Percentiles rank a stretch among this genome's conserved stretches.
phyloP scores from a whole-genome alignment of 495 filamentous ascomycete genomes.

The Cudoniella acicularis region DNA sequence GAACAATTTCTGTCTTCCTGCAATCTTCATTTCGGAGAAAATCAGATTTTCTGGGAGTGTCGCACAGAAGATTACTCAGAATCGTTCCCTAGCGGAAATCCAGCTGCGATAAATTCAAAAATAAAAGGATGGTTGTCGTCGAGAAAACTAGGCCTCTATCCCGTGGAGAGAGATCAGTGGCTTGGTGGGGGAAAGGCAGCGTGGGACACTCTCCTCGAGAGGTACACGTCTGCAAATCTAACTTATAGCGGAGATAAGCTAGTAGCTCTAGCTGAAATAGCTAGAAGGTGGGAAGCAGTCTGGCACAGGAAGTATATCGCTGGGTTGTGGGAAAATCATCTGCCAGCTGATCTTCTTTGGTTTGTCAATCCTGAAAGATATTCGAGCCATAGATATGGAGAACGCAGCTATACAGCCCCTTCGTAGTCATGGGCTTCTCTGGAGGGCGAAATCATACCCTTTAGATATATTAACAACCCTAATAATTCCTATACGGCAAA shows the following conservation, averaged over 20 bases:
- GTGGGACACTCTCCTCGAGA: neutral
- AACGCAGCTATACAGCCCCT: too few species aligned
- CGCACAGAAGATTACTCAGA: neutral
- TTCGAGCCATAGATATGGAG: too few species aligned
- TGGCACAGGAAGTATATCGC: neutral
- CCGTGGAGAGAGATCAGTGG: neutral
- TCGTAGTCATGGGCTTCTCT: too few species aligned
- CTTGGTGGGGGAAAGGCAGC: neutral
- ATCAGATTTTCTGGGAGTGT: neutral
- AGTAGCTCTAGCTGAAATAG: neutral
- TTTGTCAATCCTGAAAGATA: too few species aligned
- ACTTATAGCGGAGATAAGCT: neutral
- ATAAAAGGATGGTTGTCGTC: neutral
- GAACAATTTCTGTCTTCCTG: neutral
- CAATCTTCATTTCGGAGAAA: neutral
- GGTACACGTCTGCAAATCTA: neutral
- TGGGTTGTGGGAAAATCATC: neutral
- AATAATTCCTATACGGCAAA: too few species aligned
- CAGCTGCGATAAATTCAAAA: too few species aligned
- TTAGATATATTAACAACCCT: too few species aligned
- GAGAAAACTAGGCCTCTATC: neutral
- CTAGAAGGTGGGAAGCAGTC: neutral
- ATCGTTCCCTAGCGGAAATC: too few species aligned
- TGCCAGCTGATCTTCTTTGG: too few species aligned
- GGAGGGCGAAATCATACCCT: too few species aligned